A percentile compares a stretch with the other conserved stretches of the same genome.
Evolutionary conservation across 306 rosid species (phyloP).

Genomic region (Glycine tomentella): DNA sequence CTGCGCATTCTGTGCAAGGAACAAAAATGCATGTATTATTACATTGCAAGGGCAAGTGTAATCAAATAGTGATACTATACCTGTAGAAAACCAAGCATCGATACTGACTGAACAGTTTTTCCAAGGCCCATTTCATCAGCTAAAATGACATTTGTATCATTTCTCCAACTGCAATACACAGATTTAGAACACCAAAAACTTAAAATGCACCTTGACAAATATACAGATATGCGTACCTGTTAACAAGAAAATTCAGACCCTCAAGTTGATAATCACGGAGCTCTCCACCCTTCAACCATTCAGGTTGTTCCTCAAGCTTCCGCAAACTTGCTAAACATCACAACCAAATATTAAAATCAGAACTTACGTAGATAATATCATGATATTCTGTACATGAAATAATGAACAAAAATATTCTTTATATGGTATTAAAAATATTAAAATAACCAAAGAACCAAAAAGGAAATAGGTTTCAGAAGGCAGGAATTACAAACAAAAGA

Average conservation of each 20-base stretch:
- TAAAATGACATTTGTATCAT: constrained; percentile 98
- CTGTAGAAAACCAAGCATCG: constrained; percentile 99
- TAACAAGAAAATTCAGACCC: constrained; percentile 99
- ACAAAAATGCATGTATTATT: constrained; percentile 22
- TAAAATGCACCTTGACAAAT: constrained; percentile 10
- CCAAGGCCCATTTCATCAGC: constrained; percentile 99
- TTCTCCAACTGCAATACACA: constrained; percentile 85
- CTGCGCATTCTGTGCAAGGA: constrained; percentile 83
- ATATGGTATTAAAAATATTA: background rate
- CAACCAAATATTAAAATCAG: constrained; percentile 38
- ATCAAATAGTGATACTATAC: constrained; percentile 55
- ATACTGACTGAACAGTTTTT: constrained; percentile 97
- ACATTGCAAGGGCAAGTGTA: constrained; percentile 15
- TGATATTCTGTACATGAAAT: background rate
- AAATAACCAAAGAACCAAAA: background rate
- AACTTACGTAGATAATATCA: constrained; percentile 20
- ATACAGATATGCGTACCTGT: constrained; percentile 64
- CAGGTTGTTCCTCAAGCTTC: constrained; percentile 97
- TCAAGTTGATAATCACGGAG: constrained; percentile 99
- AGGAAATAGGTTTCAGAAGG: background rate
- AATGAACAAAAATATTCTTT: background rate
- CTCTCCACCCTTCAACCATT: constrained; percentile 96
- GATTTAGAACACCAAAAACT: constrained; percentile 49
- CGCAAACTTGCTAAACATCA: constrained; percentile 82
- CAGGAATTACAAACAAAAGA: background rate